Percentiles rank a stretch among this genome's conserved stretches.
Conservation (phyloP, 2,329 filamentous ascomycete genomes). For the Tympanopsis confertula region DNA sequence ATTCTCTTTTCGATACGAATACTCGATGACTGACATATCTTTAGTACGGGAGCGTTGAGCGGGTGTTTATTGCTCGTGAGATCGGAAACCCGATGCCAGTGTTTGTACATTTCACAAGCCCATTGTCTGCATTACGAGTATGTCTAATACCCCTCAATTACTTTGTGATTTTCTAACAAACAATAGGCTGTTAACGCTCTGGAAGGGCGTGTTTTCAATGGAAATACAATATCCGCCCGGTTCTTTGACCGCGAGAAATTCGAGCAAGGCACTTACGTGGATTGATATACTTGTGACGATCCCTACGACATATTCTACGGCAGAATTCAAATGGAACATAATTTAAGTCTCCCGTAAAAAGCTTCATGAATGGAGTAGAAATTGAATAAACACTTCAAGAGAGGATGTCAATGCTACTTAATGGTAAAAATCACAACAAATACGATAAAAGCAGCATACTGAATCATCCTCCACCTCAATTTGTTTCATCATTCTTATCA, state of each 20-base stretch:
- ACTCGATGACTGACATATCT: slow-evolving; percentile 2
- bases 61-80: slow-evolving; percentile 59
- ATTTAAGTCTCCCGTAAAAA: too few relatives aligned
- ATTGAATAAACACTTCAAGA: too few relatives aligned
- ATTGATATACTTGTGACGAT: too few relatives aligned
- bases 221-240: slow-evolving; percentile 68
- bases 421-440: too few relatives aligned
- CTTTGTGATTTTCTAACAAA: not conserved
- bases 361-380: too few relatives aligned
- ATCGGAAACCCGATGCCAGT: slow-evolving; percentile 45
- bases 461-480: too few relatives aligned
- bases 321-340: too few relatives aligned
- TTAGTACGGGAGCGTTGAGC: slow-evolving; percentile 72
- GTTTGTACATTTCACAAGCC: slow-evolving; percentile 85
- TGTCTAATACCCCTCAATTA: slow-evolving; percentile 18
- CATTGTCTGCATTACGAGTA: slow-evolving; percentile 73
- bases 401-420: too few relatives aligned
- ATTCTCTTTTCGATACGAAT: slow-evolving; percentile 2
- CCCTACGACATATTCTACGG: too few relatives aligned
- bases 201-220: slow-evolving; percentile 78
- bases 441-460: too few relatives aligned
- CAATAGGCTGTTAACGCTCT: slow-evolving; percentile 75
- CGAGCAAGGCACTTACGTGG: slow-evolving; percentile 47
- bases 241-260: slow-evolving; percentile 81
- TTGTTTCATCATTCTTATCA: too few relatives aligned